Conservation (phyloP, 495 filamentous ascomycete species). For the Hypomontagnella monticulosa region DNA sequence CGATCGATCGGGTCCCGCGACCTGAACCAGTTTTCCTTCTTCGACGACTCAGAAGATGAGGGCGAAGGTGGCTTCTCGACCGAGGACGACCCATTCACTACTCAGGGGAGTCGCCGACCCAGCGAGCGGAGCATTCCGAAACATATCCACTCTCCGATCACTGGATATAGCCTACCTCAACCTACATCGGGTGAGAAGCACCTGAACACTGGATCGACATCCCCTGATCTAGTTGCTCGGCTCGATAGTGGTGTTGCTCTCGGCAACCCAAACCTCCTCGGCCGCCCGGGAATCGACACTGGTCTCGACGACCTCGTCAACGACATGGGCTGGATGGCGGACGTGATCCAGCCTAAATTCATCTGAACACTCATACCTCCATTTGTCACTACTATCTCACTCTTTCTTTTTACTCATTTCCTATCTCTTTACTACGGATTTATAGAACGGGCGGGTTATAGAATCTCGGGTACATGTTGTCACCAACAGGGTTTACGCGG, state of each 20-base stretch:
- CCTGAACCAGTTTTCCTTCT: slow-evolving; percentile 50
- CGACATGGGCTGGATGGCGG: slow-evolving; percentile 60
- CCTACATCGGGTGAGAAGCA: slow-evolving; percentile 38
- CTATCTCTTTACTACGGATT: slow-evolving; percentile 3
- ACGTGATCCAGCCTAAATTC: slow-evolving; percentile 47
- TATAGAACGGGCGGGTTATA: slow-evolving; percentile 31
- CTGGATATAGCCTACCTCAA: slow-evolving; percentile 55
- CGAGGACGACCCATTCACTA: slow-evolving; percentile 27
- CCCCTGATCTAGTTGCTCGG: slow-evolving; percentile 43
- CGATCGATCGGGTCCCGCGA: slow-evolving; percentile 37
- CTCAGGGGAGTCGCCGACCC: slow-evolving; percentile 21
- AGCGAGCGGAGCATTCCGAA: slow-evolving; percentile 24
- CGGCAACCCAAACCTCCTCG: slow-evolving; percentile 42
- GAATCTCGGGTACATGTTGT: slow-evolving; percentile 33
- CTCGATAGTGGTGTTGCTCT: slow-evolving; percentile 41
- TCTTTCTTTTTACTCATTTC: slow-evolving; percentile 1
- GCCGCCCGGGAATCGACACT: slow-evolving; percentile 48
- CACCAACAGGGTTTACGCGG: slow-evolving; percentile 21
- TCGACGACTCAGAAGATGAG: slow-evolving; percentile 55
- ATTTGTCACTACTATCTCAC: slow-evolving; percentile 7
- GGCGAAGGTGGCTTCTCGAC: slow-evolving; percentile 38
- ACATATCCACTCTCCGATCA: slow-evolving; percentile 44
- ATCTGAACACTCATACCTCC: slow-evolving; percentile 21
- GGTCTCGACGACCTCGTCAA: slow-evolving; percentile 55
- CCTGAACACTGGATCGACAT: slow-evolving; percentile 18